A percentile compares a stretch with the other conserved stretches of the same genome.
These are phyloP conservation scores for Stachybotrys elegans DNA, from an alignment of 2,329 filamentous ascomycete species.

Conservation along the genomic window DNA sequence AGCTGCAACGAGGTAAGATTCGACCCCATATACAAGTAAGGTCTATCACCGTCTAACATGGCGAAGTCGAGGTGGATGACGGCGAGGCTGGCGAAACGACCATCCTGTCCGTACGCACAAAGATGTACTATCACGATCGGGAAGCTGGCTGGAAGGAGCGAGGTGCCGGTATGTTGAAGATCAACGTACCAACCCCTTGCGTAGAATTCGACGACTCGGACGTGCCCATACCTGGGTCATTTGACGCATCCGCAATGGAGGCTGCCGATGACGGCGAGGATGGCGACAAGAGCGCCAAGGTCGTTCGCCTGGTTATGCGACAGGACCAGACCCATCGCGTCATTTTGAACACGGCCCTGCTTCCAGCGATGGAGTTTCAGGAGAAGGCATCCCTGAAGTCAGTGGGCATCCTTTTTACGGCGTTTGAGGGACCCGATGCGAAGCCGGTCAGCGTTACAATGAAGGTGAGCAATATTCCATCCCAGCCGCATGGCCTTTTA, in stretches of 20 bases:
- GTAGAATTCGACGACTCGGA: constrained; percentile 51
- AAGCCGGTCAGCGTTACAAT: constrained; percentile 56
- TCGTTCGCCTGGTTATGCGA: constrained; percentile 78
- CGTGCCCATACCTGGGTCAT: constrained; percentile 43
- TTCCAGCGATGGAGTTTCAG: constrained; percentile 74
- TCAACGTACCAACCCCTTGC: constrained; percentile 65
- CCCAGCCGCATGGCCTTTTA: neutral
- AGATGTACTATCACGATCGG: constrained; percentile 76
- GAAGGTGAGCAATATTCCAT: constrained; percentile 53
- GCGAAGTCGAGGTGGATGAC: constrained; percentile 66
- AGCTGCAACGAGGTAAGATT: constrained; percentile 63
- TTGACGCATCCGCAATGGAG: constrained; percentile 47
- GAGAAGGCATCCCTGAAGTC: constrained; percentile 69
- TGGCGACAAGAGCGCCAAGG: constrained; percentile 27
- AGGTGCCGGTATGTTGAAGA: constrained; percentile 75
- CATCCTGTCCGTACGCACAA: constrained; percentile 70
- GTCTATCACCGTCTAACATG: constrained; percentile 18
- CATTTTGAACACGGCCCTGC: constrained; percentile 77
- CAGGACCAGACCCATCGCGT: constrained; percentile 86
- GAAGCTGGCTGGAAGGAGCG: constrained; percentile 82
- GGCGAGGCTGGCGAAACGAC: constrained; percentile 82
- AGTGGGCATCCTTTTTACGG: constrained; percentile 62
- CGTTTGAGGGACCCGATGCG: constrained; percentile 51
- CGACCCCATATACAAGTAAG: neutral
- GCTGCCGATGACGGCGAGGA: constrained; percentile 37